Conservation (phyloP, 345 rosid species). For the Psidium guajava region DNA sequence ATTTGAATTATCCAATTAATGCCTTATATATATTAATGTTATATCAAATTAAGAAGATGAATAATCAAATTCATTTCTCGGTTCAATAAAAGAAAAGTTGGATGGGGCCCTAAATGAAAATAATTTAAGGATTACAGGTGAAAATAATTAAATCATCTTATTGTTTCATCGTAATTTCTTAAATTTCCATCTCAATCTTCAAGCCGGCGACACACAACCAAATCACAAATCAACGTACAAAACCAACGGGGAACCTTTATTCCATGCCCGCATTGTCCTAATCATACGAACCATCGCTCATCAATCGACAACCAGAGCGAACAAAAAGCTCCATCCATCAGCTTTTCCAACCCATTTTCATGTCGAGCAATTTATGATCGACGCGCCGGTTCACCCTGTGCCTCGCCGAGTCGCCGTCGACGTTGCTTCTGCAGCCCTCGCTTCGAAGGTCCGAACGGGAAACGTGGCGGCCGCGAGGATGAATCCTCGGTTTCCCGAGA, state of each 20-base stretch:
- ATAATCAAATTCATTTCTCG: too few relatives aligned
- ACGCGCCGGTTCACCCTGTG: slow-evolving; percentile 2
- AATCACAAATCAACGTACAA: neutral
- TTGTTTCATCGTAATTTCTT: neutral
- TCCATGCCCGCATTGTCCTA: neutral
- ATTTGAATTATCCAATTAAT: too few relatives aligned
- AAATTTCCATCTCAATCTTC: neutral
- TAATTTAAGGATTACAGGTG: neutral
- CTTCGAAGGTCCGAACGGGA: neutral
- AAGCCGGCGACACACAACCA: neutral
- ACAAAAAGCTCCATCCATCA: neutral
- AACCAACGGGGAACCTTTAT: neutral
- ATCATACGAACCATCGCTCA: neutral
- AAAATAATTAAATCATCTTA: neutral
- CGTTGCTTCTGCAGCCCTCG: neutral
- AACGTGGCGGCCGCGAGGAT: neutral
- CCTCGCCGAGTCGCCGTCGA: neutral
- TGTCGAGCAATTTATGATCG: slow-evolving; percentile 1
- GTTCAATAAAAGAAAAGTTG: too few relatives aligned
- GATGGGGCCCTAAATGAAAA: neutral
- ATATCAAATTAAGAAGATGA: too few relatives aligned
- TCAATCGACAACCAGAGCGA: too few relatives aligned
- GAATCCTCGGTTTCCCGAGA: neutral
- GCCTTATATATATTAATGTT: too few relatives aligned
- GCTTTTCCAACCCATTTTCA: slow-evolving; percentile 30